These are phyloP conservation scores for Nicotiana benthamiana DNA, from an alignment of 257 asterid species.

Conservation along the genomic window DNA sequence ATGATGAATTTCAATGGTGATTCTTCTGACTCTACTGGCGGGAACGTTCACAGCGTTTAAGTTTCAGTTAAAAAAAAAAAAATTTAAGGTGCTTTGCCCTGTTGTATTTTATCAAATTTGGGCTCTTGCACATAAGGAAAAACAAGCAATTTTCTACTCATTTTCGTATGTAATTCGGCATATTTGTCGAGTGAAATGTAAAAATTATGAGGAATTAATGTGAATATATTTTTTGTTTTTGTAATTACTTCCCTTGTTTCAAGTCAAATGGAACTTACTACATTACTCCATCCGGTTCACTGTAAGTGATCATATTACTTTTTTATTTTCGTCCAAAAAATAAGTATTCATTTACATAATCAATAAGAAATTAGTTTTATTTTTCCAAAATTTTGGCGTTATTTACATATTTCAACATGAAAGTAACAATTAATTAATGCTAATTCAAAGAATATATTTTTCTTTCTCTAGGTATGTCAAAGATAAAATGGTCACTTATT, in stretches of 20 bases:
- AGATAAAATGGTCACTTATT: too few relatives aligned
- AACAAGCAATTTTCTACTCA: neutral
- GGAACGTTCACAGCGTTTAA: slow-evolving; percentile 17
- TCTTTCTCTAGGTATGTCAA: too few relatives aligned
- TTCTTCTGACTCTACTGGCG: slow-evolving; percentile 52
- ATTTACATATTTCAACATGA: too few relatives aligned
- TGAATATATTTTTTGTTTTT: neutral
- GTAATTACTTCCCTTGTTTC: neutral
- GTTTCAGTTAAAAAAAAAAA: too few relatives aligned
- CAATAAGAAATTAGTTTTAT: too few relatives aligned
- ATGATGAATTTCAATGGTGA: slow-evolving; percentile 52
- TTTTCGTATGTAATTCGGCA: neutral
- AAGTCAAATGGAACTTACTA: neutral
- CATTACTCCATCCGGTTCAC: neutral
- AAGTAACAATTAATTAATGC: too few relatives aligned
- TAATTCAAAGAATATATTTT: too few relatives aligned
- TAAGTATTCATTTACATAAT: too few relatives aligned
- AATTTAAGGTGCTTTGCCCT: neutral
- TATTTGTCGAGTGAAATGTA: neutral
- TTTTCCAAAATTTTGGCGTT: too few relatives aligned
- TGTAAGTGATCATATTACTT: too few relatives aligned
- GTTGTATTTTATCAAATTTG: neutral
- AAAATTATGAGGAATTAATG: neutral
- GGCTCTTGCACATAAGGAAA: neutral
- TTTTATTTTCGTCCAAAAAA: too few relatives aligned